phyloP scores from a whole-genome alignment of 2,329 filamentous ascomycete species.

The Fusarium sulawesiense region DNA sequence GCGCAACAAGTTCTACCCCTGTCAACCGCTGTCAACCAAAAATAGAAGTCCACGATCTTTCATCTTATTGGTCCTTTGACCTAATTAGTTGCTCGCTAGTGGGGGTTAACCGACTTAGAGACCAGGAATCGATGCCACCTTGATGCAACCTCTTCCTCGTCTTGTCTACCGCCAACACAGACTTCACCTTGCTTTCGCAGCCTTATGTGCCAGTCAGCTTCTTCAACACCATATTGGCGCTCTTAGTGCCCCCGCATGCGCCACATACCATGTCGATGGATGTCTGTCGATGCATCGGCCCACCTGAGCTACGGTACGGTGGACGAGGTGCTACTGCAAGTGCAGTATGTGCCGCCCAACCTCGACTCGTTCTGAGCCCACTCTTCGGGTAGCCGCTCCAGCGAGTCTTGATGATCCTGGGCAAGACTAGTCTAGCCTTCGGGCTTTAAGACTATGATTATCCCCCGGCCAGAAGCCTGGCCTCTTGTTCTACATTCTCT shows the following conservation, averaged over 20 bases:
- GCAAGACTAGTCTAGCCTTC: slow-evolving; percentile 18
- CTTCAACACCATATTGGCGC: slow-evolving; percentile 33
- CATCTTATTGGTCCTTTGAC: slow-evolving; percentile 49
- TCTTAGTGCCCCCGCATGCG: slow-evolving; percentile 27
- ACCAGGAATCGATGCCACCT: slow-evolving; percentile 40
- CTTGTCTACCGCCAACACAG: slow-evolving; percentile 38
- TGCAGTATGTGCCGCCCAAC: slow-evolving; percentile 44
- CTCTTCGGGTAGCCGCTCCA: slow-evolving; percentile 45
- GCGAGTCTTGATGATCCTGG: slow-evolving; percentile 25
- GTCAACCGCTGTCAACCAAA: slow-evolving; percentile 48
- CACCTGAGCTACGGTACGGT: slow-evolving; percentile 33
- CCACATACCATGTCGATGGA: slow-evolving; percentile 22
- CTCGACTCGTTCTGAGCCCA: slow-evolving; percentile 16
- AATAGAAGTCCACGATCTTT: slow-evolving; percentile 48
- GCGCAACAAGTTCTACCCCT: slow-evolving; percentile 49
- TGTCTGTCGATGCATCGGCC: slow-evolving; percentile 41
- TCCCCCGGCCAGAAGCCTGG: slow-evolving; percentile 47
- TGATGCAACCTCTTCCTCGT: slow-evolving; percentile 36
- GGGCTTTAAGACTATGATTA: slow-evolving; percentile 46
- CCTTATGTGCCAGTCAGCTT: slow-evolving; percentile 42
- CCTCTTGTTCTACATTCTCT: slow-evolving; percentile 50
- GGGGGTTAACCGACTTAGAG: slow-evolving; percentile 38
- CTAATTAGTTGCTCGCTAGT: slow-evolving; percentile 39
- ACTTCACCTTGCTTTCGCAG: slow-evolving; percentile 32
- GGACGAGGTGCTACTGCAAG: slow-evolving; percentile 42